Evolutionary conservation across 2,329 filamentous ascomycete species (phyloP).

Genomic region (Colletotrichum sp.): DNA sequence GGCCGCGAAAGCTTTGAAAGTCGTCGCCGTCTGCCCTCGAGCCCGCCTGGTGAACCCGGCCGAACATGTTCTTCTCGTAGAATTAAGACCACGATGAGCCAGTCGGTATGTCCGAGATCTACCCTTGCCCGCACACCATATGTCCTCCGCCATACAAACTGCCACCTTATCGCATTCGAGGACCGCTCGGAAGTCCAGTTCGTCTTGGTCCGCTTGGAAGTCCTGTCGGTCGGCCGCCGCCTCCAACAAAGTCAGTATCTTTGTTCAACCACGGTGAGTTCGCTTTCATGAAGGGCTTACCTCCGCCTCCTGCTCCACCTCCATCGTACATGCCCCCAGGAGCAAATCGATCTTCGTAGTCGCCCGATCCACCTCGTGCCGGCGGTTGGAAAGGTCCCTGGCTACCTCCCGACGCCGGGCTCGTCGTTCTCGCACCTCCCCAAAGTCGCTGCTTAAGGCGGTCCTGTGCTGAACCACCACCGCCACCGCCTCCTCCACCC

Average conservation of each 20-base stretch:
- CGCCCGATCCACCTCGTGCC: conserved; percentile 32
- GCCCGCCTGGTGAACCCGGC: background rate
- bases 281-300: conserved; percentile 45
- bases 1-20: background rate
- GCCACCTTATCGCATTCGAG: conserved; percentile 44
- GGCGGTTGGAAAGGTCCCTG: conserved; percentile 55
- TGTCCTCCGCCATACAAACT: background rate
- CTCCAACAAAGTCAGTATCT: conserved; percentile 41
- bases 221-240: conserved; percentile 44
- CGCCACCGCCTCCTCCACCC: conserved; percentile 41
- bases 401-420: conserved; percentile 47
- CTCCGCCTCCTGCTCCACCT: conserved; percentile 33
- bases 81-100: background rate
- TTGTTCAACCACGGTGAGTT: conserved; percentile 54
- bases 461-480: conserved; percentile 71
- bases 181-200: conserved; percentile 32
- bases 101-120: background rate
- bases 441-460: conserved; percentile 81
- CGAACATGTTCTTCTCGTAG: background rate
- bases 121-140: background rate
- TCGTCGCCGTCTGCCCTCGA: background rate
- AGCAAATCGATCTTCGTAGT: conserved; percentile 53
- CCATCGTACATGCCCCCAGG: conserved; percentile 50
- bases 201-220: conserved; percentile 52
- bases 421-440: conserved; percentile 62